A percentile compares a stretch with the other conserved stretches of the same genome.
These are phyloP conservation scores for Coprinopsis cinerea DNA, from an alignment of 768 basidiomycete species.

Conservation along the genomic window DNA sequence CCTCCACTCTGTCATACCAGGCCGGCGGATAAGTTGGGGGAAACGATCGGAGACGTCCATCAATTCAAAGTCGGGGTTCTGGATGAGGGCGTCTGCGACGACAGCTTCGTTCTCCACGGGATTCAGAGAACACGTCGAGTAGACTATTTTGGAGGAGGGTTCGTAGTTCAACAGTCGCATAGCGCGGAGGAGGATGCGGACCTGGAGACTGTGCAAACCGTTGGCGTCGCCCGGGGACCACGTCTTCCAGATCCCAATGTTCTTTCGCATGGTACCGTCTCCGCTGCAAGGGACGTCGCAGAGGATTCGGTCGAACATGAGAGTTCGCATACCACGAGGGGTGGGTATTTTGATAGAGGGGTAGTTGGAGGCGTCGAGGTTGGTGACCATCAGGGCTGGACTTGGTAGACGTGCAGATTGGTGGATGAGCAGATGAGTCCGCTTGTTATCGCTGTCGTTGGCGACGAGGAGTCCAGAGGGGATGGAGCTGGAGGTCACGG, in stretches of 20 bases:
- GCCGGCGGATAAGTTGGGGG: conserved; percentile 65
- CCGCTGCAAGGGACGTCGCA: conserved; percentile 98
- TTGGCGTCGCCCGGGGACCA: conserved; percentile 91
- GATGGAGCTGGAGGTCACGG: conserved; percentile 53
- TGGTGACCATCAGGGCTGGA: conserved; percentile 91
- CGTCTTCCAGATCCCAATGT: conserved; percentile 88
- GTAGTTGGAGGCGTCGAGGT: conserved; percentile 88
- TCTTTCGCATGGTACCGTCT: conserved; percentile 94
- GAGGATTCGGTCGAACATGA: conserved; percentile 89
- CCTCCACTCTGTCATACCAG: conserved; percentile 75
- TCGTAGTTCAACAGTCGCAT: conserved; percentile 80
- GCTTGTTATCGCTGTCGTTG: conserved; percentile 92
- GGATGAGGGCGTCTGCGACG: conserved; percentile 73
- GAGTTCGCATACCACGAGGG: conserved; percentile 32
- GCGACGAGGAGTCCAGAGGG: conserved; percentile 88
- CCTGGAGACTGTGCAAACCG: conserved; percentile 85
- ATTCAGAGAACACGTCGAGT: conserved; percentile 96
- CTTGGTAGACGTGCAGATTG: conserved; percentile 93
- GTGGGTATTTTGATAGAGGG: conserved; percentile 55
- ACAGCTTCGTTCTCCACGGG: conserved; percentile 98
- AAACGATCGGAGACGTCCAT: conserved; percentile 72
- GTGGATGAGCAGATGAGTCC: conserved; percentile 94
- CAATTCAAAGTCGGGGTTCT: conserved; percentile 69
- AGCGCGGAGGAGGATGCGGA: conserved; percentile 86
- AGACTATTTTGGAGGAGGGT: conserved; percentile 76